phyloP scores from a whole-genome alignment of 768 basidiomycete species.

The Boletus rufocinnamomeus region DNA sequence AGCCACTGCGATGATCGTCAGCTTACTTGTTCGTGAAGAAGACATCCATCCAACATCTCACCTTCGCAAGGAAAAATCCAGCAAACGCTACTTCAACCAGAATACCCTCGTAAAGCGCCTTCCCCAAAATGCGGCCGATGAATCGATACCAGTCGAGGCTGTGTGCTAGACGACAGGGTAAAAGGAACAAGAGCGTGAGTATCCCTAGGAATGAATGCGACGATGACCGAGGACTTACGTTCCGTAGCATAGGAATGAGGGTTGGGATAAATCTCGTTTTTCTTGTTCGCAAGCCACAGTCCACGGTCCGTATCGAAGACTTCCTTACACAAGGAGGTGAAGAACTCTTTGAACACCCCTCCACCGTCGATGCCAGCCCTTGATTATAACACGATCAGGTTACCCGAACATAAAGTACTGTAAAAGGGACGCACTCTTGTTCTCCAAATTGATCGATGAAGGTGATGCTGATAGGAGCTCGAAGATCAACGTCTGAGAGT shows the following conservation, averaged over 20 bases:
- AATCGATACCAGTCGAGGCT: slow-evolving; percentile 92
- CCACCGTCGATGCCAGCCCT: slow-evolving; percentile 95
- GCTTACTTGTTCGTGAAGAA: not conserved
- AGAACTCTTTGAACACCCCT: slow-evolving; percentile 97
- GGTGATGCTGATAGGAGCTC: slow-evolving; percentile 81
- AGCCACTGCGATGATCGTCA: slow-evolving; percentile 65
- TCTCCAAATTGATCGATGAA: slow-evolving; percentile 90
- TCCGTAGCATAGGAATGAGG: slow-evolving; percentile 91
- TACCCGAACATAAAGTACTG: not conserved
- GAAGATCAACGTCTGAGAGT: slow-evolving; percentile 75
- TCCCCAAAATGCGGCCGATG: slow-evolving; percentile 91
- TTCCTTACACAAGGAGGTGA: slow-evolving; percentile 90
- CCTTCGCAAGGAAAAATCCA: slow-evolving; percentile 90
- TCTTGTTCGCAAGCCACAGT: slow-evolving; percentile 87
- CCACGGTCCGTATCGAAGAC: slow-evolving; percentile 95
- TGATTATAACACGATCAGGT: slow-evolving; percentile 3
- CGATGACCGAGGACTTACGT: slow-evolving; percentile 44
- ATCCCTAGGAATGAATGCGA: not conserved
- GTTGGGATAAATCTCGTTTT: slow-evolving; percentile 94
- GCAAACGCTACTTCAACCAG: slow-evolving; percentile 95
- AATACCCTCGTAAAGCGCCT: slow-evolving; percentile 96
- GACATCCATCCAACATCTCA: slow-evolving; percentile 29
- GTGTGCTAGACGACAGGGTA: slow-evolving; percentile 50
- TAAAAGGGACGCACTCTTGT: slow-evolving; percentile 62
- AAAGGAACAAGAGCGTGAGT: not conserved